Evolutionary conservation across 805 yeast species (phyloP), one percentile per base, ranked within the genome.

Genomic region (Yamadazyma phyllophila): DNA sequence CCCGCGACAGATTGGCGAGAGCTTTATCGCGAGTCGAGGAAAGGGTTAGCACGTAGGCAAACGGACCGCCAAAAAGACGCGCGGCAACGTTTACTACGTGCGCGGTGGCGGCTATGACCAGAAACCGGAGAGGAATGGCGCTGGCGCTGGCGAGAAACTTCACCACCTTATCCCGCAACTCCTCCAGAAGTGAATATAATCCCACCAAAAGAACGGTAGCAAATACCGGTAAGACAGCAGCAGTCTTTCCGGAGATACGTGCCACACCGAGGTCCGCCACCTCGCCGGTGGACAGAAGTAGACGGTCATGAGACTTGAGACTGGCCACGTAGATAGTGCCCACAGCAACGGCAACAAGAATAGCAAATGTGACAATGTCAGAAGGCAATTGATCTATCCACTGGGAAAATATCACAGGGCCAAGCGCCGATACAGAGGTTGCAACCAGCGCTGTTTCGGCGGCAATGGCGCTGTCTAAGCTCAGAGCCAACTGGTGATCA

Each of bases 321-420:
- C 37, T 24, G 36, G 43, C 43, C 37, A 17, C 20, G 30, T 30
- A 40, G 15, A 40, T 40, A 11, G 26, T 32, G 24, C 37, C 26
- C 7, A 31, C 27, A 10, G 43, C 36, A 7, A 40, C 26, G 9
- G 15, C 15, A 7, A 31, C 15, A 13, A 30, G 43, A 9, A 26
- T n/a, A 11, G 13, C 12, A 8, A 40, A 32, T 16, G 30, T 31
- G 20, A 15, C 11, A 7, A 14, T n/a, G 8, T 24, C 36, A 12
- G 43, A 14, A 17, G 14, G 34, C 24, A 20, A 20, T 20, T 20
- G 24, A 3, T 20, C 24, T 20, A 20, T 20, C 24, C 24, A 20
- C 24, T 20, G 24, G 24, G 24, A 20, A 20, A 20, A 20, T 20
- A 20, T 20, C 6, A 20, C 24, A 6, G 24, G 24, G 24, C 24